Evolutionary conservation across 352 stramenopile species (phyloP).

Genomic region (Globisporangium takayamanum): DNA sequence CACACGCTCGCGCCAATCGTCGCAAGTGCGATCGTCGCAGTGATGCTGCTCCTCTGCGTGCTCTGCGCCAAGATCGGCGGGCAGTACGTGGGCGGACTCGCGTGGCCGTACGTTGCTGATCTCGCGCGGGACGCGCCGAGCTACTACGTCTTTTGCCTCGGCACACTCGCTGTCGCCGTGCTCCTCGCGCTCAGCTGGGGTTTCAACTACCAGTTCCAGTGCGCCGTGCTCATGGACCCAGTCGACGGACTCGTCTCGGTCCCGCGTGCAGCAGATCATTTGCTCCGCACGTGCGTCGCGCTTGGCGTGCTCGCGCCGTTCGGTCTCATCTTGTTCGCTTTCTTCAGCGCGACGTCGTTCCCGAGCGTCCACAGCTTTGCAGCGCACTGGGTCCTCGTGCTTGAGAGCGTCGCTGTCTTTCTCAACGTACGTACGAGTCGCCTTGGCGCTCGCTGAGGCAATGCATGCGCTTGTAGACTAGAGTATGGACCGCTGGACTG

Average conservation of each 20-base stretch:
- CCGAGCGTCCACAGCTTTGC: slow-evolving; percentile 21
- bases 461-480: background rate
- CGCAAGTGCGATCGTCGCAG: slow-evolving; percentile 20
- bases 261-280: slow-evolving; percentile 4
- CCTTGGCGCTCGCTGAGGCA: background rate
- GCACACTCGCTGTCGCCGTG: slow-evolving; percentile 21
- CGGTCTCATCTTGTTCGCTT: slow-evolving; percentile 29
- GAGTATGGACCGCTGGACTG: background rate
- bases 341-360: slow-evolving; percentile 23
- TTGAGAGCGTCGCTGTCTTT: slow-evolving; percentile 27
- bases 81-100: slow-evolving; percentile 38
- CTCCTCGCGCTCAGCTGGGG: slow-evolving; percentile 33
- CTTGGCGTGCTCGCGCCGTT: slow-evolving; percentile 27
- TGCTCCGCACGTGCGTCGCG: slow-evolving; percentile 15
- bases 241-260: slow-evolving; percentile 5
- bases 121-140: slow-evolving; percentile 29
- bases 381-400: slow-evolving; percentile 32
- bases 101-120: slow-evolving; percentile 55
- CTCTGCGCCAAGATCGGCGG: slow-evolving; percentile 27
- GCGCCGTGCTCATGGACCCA: slow-evolving; percentile 12
- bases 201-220: slow-evolving; percentile 45
- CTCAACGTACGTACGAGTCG: slow-evolving; percentile 22
- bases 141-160: slow-evolving; percentile 35
- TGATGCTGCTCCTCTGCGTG: slow-evolving; percentile 40
- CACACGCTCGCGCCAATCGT: slow-evolving; percentile 20